Evolutionary conservation across 1,139 yeast species (phyloP), one percentile per base, ranked within the genome.

Genomic region (Taphrina communis): DNA sequence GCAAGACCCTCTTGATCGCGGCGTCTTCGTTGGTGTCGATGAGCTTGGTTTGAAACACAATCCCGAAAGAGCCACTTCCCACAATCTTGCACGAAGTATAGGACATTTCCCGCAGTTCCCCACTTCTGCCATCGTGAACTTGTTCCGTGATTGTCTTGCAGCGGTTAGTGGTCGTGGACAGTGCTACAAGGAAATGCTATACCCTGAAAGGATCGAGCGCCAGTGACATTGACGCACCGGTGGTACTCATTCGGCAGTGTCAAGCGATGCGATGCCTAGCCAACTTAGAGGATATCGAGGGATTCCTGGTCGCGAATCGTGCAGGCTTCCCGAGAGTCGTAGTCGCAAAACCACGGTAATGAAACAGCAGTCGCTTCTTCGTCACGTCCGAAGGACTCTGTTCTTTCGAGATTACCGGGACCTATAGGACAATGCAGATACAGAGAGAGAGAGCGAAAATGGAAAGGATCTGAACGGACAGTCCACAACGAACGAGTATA

Each of bases 31-130:
- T 87, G 48, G 89, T 83, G 36, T 96, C 94, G 39, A 70, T 50
- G 59, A 94, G 83, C 71, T 86, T 88, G 9, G 97, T 91, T 75
- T 91, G 96, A 77, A 91, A 92, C 39, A 94, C 99, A 44, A 92
- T 94, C 5, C 99, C 99, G 81, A 94, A 94, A 25, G 98, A 92
- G 17, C 99, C 99, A 78, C 91, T 96, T 19, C 99, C 99, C 66
- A 93, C 96, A 83, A 93, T 93, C 75, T 90, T 87, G 70, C 86
- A 85, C 76, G 88, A 90, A 42, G 90, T 85, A 80, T 88, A 89
- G 72, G 84, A 85, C 70, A 90, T 82, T 69, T 84, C 84, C 70
- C 83, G 83, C 51, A 82, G 75, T 73, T 86, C 88, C 70, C 90
- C 93, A 21, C 89, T 85, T 75, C 84, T 87, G 66, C 95, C 94